Conservation (phyloP, 1,284 basidiomycete genomes). For the Pseudomicrostroma phylloplanum region DNA sequence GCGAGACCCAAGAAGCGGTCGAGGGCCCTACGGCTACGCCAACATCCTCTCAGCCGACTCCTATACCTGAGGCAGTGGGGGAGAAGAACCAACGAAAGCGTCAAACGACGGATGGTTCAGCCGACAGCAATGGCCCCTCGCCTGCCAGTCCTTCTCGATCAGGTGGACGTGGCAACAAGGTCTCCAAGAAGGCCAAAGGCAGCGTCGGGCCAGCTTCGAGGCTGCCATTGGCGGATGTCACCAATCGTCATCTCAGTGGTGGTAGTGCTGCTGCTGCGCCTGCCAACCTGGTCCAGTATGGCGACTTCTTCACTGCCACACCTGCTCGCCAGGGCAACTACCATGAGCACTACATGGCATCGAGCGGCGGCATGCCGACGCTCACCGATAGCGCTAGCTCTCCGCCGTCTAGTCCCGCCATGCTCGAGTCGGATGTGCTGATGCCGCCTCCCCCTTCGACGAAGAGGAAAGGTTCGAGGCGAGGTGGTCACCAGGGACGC, state of each 20-base stretch:
- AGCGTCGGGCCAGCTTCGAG: too few species aligned
- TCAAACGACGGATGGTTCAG: background rate
- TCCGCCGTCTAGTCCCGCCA: slow-evolving; percentile 33
- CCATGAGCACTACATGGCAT: slow-evolving; percentile 20
- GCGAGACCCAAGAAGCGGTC: background rate
- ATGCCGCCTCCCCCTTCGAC: slow-evolving; percentile 33
- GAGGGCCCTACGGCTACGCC: background rate
- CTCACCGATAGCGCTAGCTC: slow-evolving; percentile 40
- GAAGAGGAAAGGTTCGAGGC: too few species aligned
- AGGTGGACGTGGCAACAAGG: too few species aligned
- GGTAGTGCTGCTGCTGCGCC: too few species aligned
- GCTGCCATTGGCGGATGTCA: too few species aligned
- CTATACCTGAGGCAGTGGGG: background rate
- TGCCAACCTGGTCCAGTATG: background rate
- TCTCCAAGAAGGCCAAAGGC: too few species aligned
- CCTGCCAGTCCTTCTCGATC: too few species aligned
- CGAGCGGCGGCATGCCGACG: slow-evolving; percentile 32
- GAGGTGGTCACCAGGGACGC: too few species aligned
- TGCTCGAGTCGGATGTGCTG: background rate
- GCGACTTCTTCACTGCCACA: slow-evolving; percentile 13
- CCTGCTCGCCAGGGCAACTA: slow-evolving; percentile 23
- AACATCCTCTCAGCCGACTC: background rate
- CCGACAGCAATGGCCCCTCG: too few species aligned
- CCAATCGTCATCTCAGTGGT: too few species aligned
- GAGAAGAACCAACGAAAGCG: background rate